phyloP scores from a whole-genome alignment of 2,329 filamentous ascomycete species.

The Septoria linicola region DNA sequence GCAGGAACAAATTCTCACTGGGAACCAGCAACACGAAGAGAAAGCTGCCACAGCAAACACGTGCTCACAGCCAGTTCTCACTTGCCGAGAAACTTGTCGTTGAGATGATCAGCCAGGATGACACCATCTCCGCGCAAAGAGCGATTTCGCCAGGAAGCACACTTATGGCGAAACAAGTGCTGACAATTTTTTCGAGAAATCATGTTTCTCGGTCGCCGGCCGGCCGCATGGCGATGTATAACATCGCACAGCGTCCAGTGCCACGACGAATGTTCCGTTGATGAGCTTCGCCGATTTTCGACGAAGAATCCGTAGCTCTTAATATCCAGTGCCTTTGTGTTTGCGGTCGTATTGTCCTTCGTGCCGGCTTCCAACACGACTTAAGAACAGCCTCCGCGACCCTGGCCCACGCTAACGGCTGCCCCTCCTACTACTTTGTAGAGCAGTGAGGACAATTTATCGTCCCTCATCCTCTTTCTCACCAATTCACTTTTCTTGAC shows the following conservation, averaged over 20 bases:
- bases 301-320: too few relatives aligned
- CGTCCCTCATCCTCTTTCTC: constrained; percentile 1
- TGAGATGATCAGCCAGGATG: not conserved
- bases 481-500: constrained; percentile 2
- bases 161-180: constrained; percentile 6
- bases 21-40: too few relatives aligned
- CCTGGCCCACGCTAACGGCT: constrained; percentile 3
- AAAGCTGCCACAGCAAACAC: not conserved
- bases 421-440: not conserved
- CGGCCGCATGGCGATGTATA: not conserved
- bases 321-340: not conserved
- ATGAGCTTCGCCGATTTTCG: not conserved
- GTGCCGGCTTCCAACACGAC: not conserved
- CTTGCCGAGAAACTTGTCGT: constrained; percentile 5
- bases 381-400: not conserved
- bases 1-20: not conserved
- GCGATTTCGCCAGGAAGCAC: not conserved
- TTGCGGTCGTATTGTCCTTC: constrained; percentile 4
- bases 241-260: constrained; percentile 1
- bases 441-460: constrained; percentile 8
- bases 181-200: not conserved
- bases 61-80: not conserved
- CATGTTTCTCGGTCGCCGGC: constrained; percentile 6
- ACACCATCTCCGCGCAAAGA: constrained; percentile 4
- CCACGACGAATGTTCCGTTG: not conserved